phyloP scores from a whole-genome alignment of 2,329 filamentous ascomycete genomes.

The Microcera coccophila region DNA sequence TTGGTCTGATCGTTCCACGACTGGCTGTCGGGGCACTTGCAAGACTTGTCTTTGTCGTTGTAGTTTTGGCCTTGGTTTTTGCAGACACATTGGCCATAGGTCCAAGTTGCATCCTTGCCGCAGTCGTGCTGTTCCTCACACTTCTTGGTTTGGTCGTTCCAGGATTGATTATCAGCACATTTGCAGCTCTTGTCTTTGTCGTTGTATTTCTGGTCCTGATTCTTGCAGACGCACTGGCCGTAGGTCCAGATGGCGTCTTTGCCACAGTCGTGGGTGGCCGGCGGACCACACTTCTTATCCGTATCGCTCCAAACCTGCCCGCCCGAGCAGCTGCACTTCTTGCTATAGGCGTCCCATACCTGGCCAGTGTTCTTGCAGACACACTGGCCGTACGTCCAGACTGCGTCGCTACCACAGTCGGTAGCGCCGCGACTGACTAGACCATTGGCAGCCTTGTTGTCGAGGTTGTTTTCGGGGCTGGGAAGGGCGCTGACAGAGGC shows the following conservation, averaged over 20 bases:
- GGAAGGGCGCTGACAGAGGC: conserved; percentile 10
- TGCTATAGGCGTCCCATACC: conserved; percentile 4
- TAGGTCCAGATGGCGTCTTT: conserved; percentile 6
- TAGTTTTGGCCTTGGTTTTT: neutral
- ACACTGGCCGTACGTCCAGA: conserved; percentile 5
- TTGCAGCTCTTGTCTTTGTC: neutral
- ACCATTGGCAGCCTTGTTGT: neutral
- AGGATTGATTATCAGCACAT: neutral
- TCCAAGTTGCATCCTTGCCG: neutral
- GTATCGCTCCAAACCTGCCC: conserved; percentile 3
- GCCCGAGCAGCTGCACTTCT: conserved; percentile 7
- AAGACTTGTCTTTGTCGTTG: neutral
- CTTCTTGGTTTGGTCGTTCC: neutral
- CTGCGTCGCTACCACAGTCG: conserved; percentile 3
- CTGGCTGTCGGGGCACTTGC: neutral
- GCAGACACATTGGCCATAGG: neutral
- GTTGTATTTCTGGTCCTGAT: neutral
- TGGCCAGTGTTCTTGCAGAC: conserved; percentile 12
- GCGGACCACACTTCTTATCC: neutral
- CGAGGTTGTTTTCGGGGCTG: neutral
- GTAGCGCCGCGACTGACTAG: neutral
- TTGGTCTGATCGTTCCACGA: neutral
- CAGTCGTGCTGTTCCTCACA: neutral
- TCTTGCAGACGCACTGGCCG: neutral
- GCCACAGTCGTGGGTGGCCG: conserved; percentile 9